Percentiles rank a stretch among this genome's conserved stretches.
Evolutionary conservation across 2,329 filamentous ascomycete genomes (phyloP).

Genomic region (Leptographium galeiforme): DNA sequence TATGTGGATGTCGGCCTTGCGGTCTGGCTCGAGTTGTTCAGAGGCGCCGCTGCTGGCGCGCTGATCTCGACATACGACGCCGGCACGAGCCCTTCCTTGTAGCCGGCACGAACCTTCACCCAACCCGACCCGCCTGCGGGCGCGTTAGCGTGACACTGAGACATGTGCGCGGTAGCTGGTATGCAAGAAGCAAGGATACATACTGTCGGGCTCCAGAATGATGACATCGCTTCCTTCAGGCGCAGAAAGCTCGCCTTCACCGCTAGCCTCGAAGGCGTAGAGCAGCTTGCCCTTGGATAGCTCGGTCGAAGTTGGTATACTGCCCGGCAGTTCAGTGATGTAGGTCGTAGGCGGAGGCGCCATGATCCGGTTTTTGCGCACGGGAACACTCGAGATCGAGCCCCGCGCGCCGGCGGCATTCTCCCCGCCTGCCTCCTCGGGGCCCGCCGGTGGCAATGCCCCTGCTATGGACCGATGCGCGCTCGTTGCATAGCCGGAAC

Average conservation of each 20-base stretch:
- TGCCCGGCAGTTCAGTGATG: constrained; percentile 51
- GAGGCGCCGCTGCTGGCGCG: constrained; percentile 28
- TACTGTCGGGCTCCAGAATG: constrained; percentile 80
- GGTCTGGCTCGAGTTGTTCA: constrained; percentile 27
- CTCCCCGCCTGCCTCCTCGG: constrained; percentile 26
- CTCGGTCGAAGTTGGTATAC: constrained; percentile 21
- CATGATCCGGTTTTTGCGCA: constrained; percentile 58
- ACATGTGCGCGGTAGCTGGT: too few species aligned
- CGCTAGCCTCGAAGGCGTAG: constrained; percentile 70
- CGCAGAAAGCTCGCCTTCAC: constrained; percentile 70
- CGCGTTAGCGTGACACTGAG: background rate
- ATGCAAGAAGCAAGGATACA: constrained; percentile 20
- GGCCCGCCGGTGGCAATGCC: constrained; percentile 29
- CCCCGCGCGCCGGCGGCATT: constrained; percentile 21
- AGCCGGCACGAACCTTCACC: constrained; percentile 67
- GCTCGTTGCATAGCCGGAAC: constrained; percentile 74
- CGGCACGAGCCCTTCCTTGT: constrained; percentile 74
- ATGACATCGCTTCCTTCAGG: constrained; percentile 65
- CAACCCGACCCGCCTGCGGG: constrained; percentile 73
- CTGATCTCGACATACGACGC: constrained; percentile 67
- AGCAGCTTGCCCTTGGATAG: constrained; percentile 76
- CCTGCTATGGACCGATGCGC: constrained; percentile 65
- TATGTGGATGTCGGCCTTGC: constrained; percentile 61
- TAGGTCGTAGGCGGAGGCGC: constrained; percentile 81
- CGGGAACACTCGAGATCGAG: constrained; percentile 17